These are phyloP conservation scores for Carex littledalei DNA, from an alignment of 176 grass and related monocot species.

Conservation along the genomic window DNA sequence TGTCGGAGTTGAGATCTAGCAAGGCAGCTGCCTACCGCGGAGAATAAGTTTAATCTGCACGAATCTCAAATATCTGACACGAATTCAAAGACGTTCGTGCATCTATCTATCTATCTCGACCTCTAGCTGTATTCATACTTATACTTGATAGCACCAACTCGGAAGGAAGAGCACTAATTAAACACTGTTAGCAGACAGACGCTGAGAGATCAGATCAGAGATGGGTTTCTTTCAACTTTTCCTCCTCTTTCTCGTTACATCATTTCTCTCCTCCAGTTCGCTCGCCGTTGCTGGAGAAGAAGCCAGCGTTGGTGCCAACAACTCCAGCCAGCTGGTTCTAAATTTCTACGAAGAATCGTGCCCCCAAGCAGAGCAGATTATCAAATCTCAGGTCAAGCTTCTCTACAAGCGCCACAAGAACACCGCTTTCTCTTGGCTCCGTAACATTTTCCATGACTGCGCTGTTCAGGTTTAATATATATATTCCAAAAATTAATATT, in stretches of 20 bases:
- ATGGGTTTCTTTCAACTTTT: neutral
- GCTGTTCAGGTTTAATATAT: constrained; percentile 21
- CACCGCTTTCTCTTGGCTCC: constrained; percentile 45
- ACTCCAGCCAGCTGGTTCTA: neutral
- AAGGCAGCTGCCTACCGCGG: no score
- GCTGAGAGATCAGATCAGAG: neutral
- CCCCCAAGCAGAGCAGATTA: constrained; percentile 33
- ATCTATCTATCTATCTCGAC: no score
- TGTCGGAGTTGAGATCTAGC: no score
- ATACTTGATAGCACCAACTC: no score
- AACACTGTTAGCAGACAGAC: neutral
- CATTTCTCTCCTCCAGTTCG: neutral
- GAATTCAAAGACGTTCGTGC: no score
- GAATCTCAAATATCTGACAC: no score
- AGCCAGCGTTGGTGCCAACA: neutral
- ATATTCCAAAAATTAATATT: neutral
- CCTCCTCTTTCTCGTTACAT: neutral
- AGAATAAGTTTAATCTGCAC: no score
- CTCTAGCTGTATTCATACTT: no score
- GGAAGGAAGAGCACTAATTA: no score
- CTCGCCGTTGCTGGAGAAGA: neutral
- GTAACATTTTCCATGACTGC: constrained; percentile 46
- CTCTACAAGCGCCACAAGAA: constrained; percentile 42
- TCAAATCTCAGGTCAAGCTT: constrained; percentile 32
- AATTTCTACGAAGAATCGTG: constrained; percentile 36